Evolutionary conservation across 345 rosid species (phyloP).

Genomic region (Aegle marmelos): DNA sequence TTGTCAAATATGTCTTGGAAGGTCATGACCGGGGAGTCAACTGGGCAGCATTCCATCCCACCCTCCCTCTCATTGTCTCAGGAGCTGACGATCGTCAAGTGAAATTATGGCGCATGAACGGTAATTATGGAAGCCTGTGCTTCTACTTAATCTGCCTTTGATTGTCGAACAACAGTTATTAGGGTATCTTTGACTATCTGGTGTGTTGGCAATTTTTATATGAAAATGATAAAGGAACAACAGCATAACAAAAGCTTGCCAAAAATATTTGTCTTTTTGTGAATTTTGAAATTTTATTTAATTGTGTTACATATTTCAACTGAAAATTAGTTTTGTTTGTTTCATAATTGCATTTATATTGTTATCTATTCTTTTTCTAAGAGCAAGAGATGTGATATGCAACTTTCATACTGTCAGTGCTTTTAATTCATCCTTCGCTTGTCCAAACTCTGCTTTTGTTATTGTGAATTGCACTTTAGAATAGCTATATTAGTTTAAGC

Average conservation of each 20-base stretch:
- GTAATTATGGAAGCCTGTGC: slow-evolving; percentile 28
- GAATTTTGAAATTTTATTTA: too few species aligned
- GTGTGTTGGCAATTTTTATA: not conserved
- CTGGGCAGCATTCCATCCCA: slow-evolving; percentile 99
- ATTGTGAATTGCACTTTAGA: not conserved
- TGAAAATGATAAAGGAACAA: too few species aligned
- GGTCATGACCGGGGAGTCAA: slow-evolving; percentile 99
- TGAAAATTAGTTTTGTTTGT: too few species aligned
- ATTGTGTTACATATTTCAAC: too few species aligned
- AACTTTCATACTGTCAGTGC: not conserved
- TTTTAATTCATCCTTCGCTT: too few species aligned
- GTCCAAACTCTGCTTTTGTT: not conserved
- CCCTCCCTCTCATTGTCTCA: slow-evolving; percentile 88
- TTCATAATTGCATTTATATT: not conserved
- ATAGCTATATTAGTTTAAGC: not conserved
- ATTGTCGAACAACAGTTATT: not conserved
- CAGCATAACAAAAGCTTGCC: too few species aligned
- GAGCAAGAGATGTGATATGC: not conserved
- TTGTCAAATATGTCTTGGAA: slow-evolving; percentile 93
- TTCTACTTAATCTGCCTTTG: not conserved
- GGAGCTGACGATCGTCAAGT: slow-evolving; percentile 99
- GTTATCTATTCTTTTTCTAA: not conserved
- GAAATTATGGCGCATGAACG: slow-evolving; percentile 97
- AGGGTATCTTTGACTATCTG: not conserved
- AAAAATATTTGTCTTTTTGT: too few species aligned